phyloP scores from a whole-genome alignment of 108 stramenopile species.

The Nitzschia sp. region DNA sequence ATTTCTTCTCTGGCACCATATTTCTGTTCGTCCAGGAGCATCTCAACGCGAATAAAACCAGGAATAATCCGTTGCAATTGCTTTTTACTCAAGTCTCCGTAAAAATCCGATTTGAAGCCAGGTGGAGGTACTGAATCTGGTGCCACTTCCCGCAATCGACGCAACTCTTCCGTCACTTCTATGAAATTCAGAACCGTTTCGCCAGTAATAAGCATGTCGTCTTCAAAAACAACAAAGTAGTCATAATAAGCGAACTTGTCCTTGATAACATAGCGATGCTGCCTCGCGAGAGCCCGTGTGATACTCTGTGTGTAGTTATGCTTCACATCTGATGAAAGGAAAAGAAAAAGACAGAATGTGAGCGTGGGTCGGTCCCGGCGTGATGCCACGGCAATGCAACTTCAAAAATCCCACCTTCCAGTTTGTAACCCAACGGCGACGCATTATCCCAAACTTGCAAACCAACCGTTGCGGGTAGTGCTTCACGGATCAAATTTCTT shows the following conservation, averaged over 20 bases:
- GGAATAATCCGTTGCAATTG: slow-evolving; percentile 57
- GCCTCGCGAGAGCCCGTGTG: slow-evolving; percentile 59
- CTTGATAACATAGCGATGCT: slow-evolving; percentile 72
- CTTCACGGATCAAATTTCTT: slow-evolving; percentile 40
- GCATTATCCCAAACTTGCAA: slow-evolving; percentile 74
- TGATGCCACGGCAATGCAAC: too few relatives aligned
- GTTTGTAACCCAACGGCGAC: slow-evolving; percentile 58
- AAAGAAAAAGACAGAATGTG: background rate
- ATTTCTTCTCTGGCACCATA: slow-evolving; percentile 35
- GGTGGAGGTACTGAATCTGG: slow-evolving; percentile 11
- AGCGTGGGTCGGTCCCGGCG: too few relatives aligned
- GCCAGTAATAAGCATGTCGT: slow-evolving; percentile 56
- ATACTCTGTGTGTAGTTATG: slow-evolving; percentile 19
- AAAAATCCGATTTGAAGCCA: slow-evolving; percentile 10
- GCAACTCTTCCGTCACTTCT: slow-evolving; percentile 58
- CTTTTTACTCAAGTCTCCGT: slow-evolving; percentile 35
- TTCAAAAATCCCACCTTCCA: too few relatives aligned
- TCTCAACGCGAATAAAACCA: slow-evolving; percentile 65
- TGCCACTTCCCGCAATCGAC: slow-evolving; percentile 37
- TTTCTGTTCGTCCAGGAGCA: slow-evolving; percentile 37
- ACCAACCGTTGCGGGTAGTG: slow-evolving; percentile 52
- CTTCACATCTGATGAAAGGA: too few relatives aligned
- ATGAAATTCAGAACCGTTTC: slow-evolving; percentile 55
- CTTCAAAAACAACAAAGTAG: slow-evolving; percentile 63
- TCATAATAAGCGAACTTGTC: slow-evolving; percentile 67